These are phyloP conservation scores for Tuber calosporum DNA, from an alignment of 495 filamentous ascomycete species.

Conservation along the genomic window DNA sequence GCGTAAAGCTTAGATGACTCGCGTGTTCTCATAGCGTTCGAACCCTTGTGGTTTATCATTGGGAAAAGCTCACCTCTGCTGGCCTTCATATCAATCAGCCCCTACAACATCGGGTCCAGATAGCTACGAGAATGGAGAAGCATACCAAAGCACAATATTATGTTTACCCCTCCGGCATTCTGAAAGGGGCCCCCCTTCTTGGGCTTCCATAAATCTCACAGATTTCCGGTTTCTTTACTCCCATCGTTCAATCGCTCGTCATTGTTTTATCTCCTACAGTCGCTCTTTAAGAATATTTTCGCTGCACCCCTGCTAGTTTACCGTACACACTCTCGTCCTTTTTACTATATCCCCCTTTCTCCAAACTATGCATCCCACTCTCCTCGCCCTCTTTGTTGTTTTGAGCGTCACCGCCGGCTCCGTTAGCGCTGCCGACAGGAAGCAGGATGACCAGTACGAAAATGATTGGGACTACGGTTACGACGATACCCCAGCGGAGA, in stretches of 20 bases:
- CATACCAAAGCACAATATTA: background rate
- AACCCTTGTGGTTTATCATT: background rate
- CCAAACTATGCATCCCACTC: conserved; percentile 19
- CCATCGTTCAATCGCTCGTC: conserved; percentile 18
- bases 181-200: conserved; percentile 1
- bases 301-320: conserved; percentile 1
- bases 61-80: background rate
- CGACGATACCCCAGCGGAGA: conserved; percentile 18
- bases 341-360: background rate
- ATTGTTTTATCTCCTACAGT: conserved; percentile 23
- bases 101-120: background rate
- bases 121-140: background rate
- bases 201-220: conserved; percentile 24
- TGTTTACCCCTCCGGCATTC: background rate
- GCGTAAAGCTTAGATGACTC: background rate
- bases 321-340: background rate
- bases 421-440: conserved; percentile 18
- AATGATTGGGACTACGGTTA: conserved; percentile 28
- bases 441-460: background rate
- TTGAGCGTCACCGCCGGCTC: conserved; percentile 17
- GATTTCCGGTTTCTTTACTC: conserved; percentile 12
- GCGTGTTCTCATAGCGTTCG: background rate
- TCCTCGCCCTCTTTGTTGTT: conserved; percentile 17
- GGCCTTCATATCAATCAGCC: background rate
- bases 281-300: conserved; percentile 32